phyloP scores from a whole-genome alignment of 176 grass and related monocot genomes.

The Elaeis guineensis region DNA sequence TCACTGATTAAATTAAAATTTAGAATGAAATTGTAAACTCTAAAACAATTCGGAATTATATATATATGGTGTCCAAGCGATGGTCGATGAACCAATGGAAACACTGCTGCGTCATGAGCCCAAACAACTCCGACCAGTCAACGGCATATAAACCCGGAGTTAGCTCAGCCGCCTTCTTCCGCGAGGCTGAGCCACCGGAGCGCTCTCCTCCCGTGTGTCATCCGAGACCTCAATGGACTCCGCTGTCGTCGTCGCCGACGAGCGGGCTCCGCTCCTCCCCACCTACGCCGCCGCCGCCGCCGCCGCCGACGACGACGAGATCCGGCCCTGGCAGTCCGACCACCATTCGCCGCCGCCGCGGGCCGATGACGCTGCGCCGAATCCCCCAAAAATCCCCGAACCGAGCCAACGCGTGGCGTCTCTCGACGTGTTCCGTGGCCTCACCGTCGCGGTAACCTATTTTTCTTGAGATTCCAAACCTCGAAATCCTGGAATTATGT shows the following conservation, averaged over 20 bases:
- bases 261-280: conserved; percentile 23
- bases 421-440: conserved; percentile 87
- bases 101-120: no score
- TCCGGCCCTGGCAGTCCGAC: conserved; percentile 27
- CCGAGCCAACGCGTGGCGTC: conserved; percentile 45
- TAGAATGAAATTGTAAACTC: no score
- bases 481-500: no score
- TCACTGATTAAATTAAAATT: no score
- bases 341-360: neutral
- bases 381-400: conserved; percentile 17
- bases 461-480: neutral
- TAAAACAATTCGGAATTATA: no score
- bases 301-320: conserved; percentile 27
- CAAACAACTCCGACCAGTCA: no score
- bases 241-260: conserved; percentile 16
- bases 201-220: no score
- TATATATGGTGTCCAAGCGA: no score
- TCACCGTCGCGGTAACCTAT: conserved; percentile 62
- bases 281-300: neutral
- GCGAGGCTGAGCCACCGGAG: no score
- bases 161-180: no score
- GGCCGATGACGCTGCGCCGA: neutral
- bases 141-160: no score
- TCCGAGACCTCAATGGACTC: conserved; percentile 40
- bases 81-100: no score